A percentile compares a stretch with the other conserved stretches of the same genome.
Evolutionary conservation across 2,329 filamentous ascomycete genomes (phyloP).

Genomic region (Penicillium frequentans): DNA sequence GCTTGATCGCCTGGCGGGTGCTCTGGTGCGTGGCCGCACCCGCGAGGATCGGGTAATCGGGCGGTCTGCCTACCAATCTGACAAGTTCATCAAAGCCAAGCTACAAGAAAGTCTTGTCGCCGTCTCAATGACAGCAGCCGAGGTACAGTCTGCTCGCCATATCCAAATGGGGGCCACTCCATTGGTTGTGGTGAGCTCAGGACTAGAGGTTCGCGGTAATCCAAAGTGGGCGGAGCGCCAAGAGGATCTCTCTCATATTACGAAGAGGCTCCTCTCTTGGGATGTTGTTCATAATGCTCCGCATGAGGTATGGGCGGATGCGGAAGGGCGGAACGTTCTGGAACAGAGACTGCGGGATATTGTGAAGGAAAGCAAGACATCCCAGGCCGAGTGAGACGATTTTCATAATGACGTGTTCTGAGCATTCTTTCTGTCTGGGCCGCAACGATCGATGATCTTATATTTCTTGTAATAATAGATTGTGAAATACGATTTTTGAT

Average conservation of each 20-base stretch:
- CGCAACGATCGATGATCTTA: background rate
- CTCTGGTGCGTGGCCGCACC: constrained; percentile 76
- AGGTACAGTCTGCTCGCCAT: constrained; percentile 73
- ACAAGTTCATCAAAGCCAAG: constrained; percentile 84
- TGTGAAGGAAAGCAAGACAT: constrained; percentile 41
- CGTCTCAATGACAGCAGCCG: constrained; percentile 77
- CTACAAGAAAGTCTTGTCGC: constrained; percentile 92
- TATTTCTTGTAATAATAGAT: background rate
- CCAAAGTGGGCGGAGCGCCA: constrained; percentile 80
- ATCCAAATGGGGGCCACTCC: constrained; percentile 78
- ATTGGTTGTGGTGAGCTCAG: constrained; percentile 80
- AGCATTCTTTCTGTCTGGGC: background rate
- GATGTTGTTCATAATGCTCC: constrained; percentile 83
- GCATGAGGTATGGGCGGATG: constrained; percentile 80
- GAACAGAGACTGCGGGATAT: constrained; percentile 76
- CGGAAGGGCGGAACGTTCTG: constrained; percentile 70
- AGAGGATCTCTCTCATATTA: constrained; percentile 77
- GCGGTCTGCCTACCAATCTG: constrained; percentile 71
- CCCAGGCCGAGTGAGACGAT: background rate
- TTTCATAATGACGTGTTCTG: background rate
- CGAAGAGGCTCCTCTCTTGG: constrained; percentile 76
- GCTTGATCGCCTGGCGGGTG: constrained; percentile 74
- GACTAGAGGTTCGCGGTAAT: constrained; percentile 65
- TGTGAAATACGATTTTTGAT: background rate
- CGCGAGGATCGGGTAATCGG: constrained; percentile 85